phyloP scores from a whole-genome alignment of 768 basidiomycete species.

The Pisolithus albus region DNA sequence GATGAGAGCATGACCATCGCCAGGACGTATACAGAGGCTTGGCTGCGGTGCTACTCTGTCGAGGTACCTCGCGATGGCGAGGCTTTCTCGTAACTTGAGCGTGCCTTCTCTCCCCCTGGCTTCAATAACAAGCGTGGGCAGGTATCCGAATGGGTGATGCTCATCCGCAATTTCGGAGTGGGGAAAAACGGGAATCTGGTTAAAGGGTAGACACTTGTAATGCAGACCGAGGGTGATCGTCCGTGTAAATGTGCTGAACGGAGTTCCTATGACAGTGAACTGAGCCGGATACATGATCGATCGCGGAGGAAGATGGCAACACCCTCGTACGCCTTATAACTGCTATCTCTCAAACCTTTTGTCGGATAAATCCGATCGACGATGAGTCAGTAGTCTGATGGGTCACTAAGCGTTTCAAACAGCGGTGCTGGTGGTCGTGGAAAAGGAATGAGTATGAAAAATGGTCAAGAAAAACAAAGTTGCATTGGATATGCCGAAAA shows the following conservation, averaged over 20 bases:
- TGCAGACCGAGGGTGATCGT: conserved; percentile 24
- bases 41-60: conserved; percentile 26
- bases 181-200: conserved; percentile 19
- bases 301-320: background rate
- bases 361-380: too few species aligned
- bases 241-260: conserved; percentile 29
- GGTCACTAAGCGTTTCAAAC: too few species aligned
- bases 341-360: background rate
- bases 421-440: too few species aligned
- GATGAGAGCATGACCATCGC: conserved; percentile 16
- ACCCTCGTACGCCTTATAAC: background rate
- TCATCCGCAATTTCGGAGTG: conserved; percentile 25
- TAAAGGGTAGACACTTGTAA: conserved; percentile 22
- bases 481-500: too few species aligned
- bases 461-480: too few species aligned
- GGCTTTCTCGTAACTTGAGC: conserved; percentile 22
- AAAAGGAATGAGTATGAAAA: too few species aligned
- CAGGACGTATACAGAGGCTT: conserved; percentile 14
- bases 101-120: conserved; percentile 16
- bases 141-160: conserved; percentile 26
- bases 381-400: too few species aligned
- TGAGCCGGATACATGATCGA: conserved; percentile 13
- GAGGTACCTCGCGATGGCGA: conserved; percentile 24
- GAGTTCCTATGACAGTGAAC: conserved; percentile 26
- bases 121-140: conserved; percentile 26